phyloP scores from a whole-genome alignment of 768 basidiomycete species.

The Trametes maxima region DNA sequence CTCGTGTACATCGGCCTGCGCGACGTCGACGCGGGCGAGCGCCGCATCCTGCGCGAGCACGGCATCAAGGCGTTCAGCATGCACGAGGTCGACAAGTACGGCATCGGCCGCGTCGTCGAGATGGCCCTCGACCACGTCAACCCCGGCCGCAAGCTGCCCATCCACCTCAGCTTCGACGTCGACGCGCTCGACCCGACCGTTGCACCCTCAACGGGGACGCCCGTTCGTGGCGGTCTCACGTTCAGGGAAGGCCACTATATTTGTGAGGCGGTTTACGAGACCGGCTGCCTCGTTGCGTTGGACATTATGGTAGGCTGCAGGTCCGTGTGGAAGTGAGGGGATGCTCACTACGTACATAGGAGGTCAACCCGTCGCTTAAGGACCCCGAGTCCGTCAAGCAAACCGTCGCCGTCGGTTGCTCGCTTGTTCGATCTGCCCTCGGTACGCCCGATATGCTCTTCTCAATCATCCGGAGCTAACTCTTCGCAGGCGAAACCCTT shows the following conservation, averaged over 20 bases:
- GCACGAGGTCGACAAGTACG: conserved; percentile 74
- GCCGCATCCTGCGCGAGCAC: conserved; percentile 82
- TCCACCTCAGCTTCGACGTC: conserved; percentile 96
- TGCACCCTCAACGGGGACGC: conserved; percentile 94
- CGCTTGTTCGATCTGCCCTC: conserved; percentile 78
- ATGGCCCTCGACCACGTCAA: conserved; percentile 97
- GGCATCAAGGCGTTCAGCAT: conserved; percentile 71
- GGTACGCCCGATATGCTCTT: conserved; percentile 48
- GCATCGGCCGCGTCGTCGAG: conserved; percentile 93
- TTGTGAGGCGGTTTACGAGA: conserved; percentile 90
- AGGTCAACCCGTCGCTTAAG: conserved; percentile 94
- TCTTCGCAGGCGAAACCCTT: conserved; percentile 27
- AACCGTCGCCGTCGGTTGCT: conserved; percentile 91
- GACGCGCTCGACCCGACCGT: conserved; percentile 93
- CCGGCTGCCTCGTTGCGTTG: conserved; percentile 86
- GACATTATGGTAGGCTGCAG: conserved; percentile 78
- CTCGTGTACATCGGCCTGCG: conserved; percentile 97
- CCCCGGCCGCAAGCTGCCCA: conserved; percentile 77
- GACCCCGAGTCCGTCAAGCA: conserved; percentile 76
- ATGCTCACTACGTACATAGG: conserved; percentile 46
- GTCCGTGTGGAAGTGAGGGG: neutral
- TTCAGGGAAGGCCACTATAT: conserved; percentile 99
- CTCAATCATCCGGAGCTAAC: neutral
- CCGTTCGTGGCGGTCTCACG: conserved; percentile 92
- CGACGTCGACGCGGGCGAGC: conserved; percentile 89